Evolutionary conservation across 345 rosid genomes (phyloP).

Genomic region (Xanthoceras sorbifolium): DNA sequence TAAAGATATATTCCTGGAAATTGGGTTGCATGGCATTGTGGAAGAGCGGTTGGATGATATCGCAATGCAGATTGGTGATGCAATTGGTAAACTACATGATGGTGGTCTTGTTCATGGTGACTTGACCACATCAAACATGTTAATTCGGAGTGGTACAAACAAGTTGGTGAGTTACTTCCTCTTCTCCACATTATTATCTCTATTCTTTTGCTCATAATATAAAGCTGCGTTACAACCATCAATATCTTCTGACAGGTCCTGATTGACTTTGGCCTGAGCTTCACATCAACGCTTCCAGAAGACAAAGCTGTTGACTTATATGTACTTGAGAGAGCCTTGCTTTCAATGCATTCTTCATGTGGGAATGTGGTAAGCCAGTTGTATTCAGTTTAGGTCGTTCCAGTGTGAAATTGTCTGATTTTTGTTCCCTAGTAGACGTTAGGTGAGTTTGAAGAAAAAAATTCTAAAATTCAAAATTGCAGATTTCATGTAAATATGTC

Average conservation of each 20-base stretch:
- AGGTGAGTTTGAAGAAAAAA: background rate
- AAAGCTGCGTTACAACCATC: constrained; percentile 20
- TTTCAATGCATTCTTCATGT: constrained; percentile 94
- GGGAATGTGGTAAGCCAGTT: constrained; percentile 83
- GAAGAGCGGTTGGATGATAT: constrained; percentile 71
- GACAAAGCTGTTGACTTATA: constrained; percentile 96
- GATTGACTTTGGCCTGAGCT: constrained; percentile 94
- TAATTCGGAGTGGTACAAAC: constrained; percentile 59
- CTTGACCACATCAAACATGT: constrained; percentile 93
- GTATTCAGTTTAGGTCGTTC: background rate
- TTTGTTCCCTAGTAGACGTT: background rate
- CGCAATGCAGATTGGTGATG: constrained; percentile 81
- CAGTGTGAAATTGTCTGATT: background rate
- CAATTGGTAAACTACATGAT: constrained; percentile 88
- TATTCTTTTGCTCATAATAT: background rate
- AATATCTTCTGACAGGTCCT: constrained; percentile 53
- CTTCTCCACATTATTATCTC: background rate
- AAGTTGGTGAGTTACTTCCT: constrained; percentile 55
- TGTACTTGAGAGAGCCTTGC: constrained; percentile 91
- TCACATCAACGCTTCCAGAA: constrained; percentile 89
- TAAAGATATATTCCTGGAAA: constrained; percentile 75
- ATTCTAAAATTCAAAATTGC: background rate
- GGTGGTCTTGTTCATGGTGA: constrained; percentile 99
- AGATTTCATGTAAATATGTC: background rate
- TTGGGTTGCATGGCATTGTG: constrained; percentile 64